A percentile compares a stretch with the other conserved stretches of the same genome.
phyloP scores from a whole-genome alignment of 805 yeast genomes.

The Saccharomycopsis capsularis region DNA sequence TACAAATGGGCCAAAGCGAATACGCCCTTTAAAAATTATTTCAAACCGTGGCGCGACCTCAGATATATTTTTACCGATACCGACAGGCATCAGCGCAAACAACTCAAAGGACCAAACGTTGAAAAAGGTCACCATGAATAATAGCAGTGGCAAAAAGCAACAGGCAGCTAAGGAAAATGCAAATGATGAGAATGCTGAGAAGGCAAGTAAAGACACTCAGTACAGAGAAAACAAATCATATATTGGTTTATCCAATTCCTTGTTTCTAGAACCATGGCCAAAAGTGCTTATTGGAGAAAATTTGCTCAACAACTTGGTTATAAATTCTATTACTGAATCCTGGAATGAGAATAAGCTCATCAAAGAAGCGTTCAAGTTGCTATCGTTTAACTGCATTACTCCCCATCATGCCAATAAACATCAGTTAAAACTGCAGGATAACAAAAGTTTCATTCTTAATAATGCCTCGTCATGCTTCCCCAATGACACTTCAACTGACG shows the following conservation, averaged over 20 bases:
- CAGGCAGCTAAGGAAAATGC: neutral
- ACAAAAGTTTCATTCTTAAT: neutral
- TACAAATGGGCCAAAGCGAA: constrained; percentile 24
- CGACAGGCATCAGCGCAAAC: neutral
- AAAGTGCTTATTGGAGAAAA: constrained; percentile 55
- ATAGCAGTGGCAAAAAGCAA: neutral
- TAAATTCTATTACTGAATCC: constrained; percentile 21
- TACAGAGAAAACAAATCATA: constrained; percentile 7
- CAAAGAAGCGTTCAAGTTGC: constrained; percentile 45
- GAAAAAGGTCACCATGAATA: neutral
- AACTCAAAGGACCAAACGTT: too few species aligned
- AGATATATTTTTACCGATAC: constrained; percentile 6
- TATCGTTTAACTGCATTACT: constrained; percentile 39
- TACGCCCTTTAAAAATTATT: constrained; percentile 37
- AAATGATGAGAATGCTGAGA: neutral
- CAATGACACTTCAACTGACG: neutral
- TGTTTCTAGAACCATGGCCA: constrained; percentile 57
- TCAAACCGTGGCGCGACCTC: constrained; percentile 39
- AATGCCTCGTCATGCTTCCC: neutral
- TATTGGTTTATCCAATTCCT: constrained; percentile 62
- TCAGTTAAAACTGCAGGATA: neutral
- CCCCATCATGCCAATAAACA: neutral
- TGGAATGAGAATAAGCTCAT: constrained; percentile 33
- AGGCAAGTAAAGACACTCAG: constrained; percentile 11
- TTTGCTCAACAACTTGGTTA: constrained; percentile 33